Evolutionary conservation across 371 early-diverging fungal genomes (phyloP), one percentile per base, ranked within the genome.

Genomic region (Dichotomocladium elegans): DNA sequence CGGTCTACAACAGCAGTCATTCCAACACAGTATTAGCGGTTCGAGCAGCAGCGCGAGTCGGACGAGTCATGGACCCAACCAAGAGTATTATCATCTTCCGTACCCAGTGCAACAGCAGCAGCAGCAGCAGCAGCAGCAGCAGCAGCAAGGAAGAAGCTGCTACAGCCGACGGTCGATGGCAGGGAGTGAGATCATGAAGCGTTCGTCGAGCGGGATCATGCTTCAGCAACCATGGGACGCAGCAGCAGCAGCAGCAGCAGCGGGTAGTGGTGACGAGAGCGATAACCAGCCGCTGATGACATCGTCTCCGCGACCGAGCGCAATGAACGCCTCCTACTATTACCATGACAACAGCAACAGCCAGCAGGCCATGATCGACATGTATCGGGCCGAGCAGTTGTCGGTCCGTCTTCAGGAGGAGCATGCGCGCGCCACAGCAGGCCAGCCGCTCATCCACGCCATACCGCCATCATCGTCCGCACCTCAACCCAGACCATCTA

Each of bases 391-490:
- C 1, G 71, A 68, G 12, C 68, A 63, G n/a, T 60, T 11, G 58
- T 64, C 71, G 5, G 62, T 71, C 9, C 60, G 63, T 33, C 63
- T 70, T 8, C 74, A 74, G 56, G 64, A 68, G 47, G 74, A 63
- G 8, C 67, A 67, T 47, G 78, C 78, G 2, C 51, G 64, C 34
- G 46, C 57, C 2, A 57, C 72, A 2, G n/a, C n/a, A n/a, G 77
- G 77, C 3, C 77, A 77, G 17, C 73, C 77, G 4, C 43, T 77
- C 6, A 66, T 77, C 8, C 63, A 69, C 31, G 48, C 73, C 2
- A n/a, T n/a, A n/a, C n/a, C n/a, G n/a, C n/a, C n/a, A n/a, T n/a
- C n/a, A n/a, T n/a, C n/a, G n/a, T n/a, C n/a, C n/a, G n/a, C n/a
- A n/a, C n/a, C n/a, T n/a, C n/a, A n/a, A n/a, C n/a, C n/a, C n/a